These are phyloP conservation scores for Vigna hirtella DNA, from an alignment of 306 rosid genomes.

Conservation along the genomic window DNA sequence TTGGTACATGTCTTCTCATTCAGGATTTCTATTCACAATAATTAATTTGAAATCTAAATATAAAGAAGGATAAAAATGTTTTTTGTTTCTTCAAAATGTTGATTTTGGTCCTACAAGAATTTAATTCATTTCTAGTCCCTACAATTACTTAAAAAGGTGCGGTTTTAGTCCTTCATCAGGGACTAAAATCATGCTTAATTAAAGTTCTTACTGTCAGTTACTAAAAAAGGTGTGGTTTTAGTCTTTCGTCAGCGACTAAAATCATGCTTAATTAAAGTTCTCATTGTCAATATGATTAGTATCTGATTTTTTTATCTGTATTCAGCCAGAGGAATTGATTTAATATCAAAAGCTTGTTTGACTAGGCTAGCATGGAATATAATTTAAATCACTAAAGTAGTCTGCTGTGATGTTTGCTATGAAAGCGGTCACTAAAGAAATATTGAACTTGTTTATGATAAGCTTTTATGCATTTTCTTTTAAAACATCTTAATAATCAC, in stretches of 20 bases:
- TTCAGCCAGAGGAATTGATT: conserved; percentile 27
- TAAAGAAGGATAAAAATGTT: background rate
- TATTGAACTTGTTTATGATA: conserved; percentile 6
- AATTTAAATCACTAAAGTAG: conserved; percentile 2
- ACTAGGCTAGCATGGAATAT: conserved; percentile 33
- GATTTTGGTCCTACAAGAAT: background rate
- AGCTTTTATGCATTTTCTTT: conserved; percentile 24
- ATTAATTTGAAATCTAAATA: conserved; percentile 1
- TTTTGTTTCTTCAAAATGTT: background rate
- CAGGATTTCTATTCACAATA: conserved; percentile 24
- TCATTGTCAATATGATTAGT: conserved; percentile 5
- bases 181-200: background rate
- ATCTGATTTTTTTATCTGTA: conserved; percentile 17
- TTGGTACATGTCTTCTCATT: conserved; percentile 64
- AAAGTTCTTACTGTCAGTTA: conserved; percentile 6
- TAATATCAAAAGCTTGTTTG: background rate
- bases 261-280: background rate
- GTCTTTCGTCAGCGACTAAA: too few relatives aligned
- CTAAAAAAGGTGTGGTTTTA: too few relatives aligned
- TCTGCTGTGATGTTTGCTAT: conserved; percentile 25
- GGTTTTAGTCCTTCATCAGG: background rate
- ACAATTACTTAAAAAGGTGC: too few relatives aligned
- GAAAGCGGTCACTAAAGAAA: conserved; percentile 16
- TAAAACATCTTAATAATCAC: conserved; percentile 35
- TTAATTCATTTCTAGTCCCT: too few relatives aligned